Percentiles rank a stretch among this genome's conserved stretches.
Evolutionary conservation across 176 grass and related monocot species (phyloP).

Genomic region (Bolboschoenus planiculmis): DNA sequence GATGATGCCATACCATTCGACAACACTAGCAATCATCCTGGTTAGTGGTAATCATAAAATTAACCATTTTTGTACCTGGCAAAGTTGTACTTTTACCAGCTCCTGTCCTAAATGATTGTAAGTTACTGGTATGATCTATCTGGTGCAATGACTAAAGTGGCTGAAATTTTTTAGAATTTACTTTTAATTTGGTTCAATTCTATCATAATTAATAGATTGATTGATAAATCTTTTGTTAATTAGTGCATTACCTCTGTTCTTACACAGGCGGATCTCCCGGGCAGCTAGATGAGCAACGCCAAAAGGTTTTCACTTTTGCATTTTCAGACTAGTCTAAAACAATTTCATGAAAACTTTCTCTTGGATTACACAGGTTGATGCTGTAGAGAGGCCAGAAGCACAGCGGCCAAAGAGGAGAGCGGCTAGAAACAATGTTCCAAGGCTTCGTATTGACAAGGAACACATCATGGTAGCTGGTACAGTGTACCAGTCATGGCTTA

Average conservation of each 20-base stretch:
- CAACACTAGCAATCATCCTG: neutral
- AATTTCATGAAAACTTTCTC: neutral
- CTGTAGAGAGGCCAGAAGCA: constrained; percentile 11
- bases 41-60: neutral
- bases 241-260: neutral
- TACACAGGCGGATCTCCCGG: constrained; percentile 32
- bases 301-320: constrained; percentile 31
- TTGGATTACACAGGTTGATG: constrained; percentile 21
- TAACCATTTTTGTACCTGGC: neutral
- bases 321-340: neutral
- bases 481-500: constrained; percentile 77
- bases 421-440: neutral
- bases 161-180: neutral
- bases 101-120: neutral
- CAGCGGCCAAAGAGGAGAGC: constrained; percentile 55
- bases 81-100: neutral
- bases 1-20: neutral
- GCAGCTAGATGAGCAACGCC: constrained; percentile 40
- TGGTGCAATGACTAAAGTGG: neutral
- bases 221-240: neutral
- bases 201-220: neutral
- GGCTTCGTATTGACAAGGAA: constrained; percentile 29
- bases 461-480: constrained; percentile 66
- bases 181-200: neutral
- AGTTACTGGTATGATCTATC: neutral